phyloP scores from a whole-genome alignment of 2,329 filamentous ascomycete genomes.

The Exophiala bonariae region DNA sequence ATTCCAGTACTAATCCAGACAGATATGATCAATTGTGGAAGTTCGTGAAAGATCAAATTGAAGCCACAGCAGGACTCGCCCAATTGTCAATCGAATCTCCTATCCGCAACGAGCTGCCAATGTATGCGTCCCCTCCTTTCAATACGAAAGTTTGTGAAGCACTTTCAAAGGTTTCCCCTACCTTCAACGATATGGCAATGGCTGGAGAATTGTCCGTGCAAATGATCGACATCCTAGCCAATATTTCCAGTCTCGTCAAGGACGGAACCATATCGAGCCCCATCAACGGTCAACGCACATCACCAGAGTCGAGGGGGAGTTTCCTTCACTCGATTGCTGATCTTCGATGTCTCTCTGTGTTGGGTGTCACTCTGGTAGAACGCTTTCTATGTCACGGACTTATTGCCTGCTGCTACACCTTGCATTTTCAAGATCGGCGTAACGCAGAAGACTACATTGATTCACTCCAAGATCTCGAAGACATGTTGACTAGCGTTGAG shows the following conservation, averaged over 20 bases:
- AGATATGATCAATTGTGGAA: constrained; percentile 19
- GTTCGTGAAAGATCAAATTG: constrained; percentile 20
- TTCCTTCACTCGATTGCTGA: constrained; percentile 16
- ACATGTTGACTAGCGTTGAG: constrained; percentile 11
- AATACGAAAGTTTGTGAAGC: constrained; percentile 15
- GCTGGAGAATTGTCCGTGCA: constrained; percentile 19
- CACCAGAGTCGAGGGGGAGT: constrained; percentile 3
- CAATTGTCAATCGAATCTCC: constrained; percentile 17
- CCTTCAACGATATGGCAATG: constrained; percentile 21
- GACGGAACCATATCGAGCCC: constrained; percentile 10
- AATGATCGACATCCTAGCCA: constrained; percentile 18
- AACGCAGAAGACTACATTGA: constrained; percentile 15
- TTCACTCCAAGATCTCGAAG: constrained; percentile 16
- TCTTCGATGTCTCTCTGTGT: constrained; percentile 13
- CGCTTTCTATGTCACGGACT: constrained; percentile 19
- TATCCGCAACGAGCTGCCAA: constrained; percentile 17
- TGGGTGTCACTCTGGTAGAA: constrained; percentile 17
- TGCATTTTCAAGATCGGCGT: constrained; percentile 12
- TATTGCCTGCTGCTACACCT: constrained; percentile 17
- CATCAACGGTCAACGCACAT: constrained; percentile 5
- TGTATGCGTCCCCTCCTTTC: constrained; percentile 19
- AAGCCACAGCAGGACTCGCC: constrained; percentile 14
- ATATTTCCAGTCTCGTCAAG: constrained; percentile 9
- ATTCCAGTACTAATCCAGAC: constrained; percentile 4
- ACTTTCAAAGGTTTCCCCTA: constrained; percentile 16